Base-by-base conservation (phyloP, 192 early-diverging fungal genomes). In the Podila horticola region DNA sequence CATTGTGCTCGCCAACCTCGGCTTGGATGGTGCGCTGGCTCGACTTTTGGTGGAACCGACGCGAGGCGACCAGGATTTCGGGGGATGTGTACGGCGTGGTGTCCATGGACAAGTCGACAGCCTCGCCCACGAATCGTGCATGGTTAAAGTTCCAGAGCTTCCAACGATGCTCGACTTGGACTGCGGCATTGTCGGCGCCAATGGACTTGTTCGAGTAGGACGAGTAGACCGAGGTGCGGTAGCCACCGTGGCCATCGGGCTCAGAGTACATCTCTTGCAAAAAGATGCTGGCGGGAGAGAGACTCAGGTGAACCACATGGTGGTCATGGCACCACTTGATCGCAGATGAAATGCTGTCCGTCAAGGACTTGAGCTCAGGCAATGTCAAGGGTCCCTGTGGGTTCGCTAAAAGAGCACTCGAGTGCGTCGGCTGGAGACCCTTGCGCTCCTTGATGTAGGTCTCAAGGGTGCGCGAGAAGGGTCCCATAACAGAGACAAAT, bases 101-200 rank as follows among this genome's bases (percentile, higher is more conserved):
- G 2, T 73, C 77, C 77, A 81, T 73, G 22, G 13, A 31, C 28
- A 73, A 26, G 38, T 81, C 77, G 33, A 73, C 71, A 2, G 77
- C 36, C 33, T 81, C 77, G 12, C 71, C 71, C 3, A 73, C 62
- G 28, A 81, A 81, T 20, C 77, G 59, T 4, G 77, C 60, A 64
- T 69, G 33, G 41, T 66, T 72, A 65, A 81, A 81, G 65, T 81
- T 69, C 77, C 77, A 81, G 38, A 81, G 63, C 31, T 81, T 81
- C 77, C 77, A 81, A 3, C 58, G 66, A 48, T 81, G 77, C 24
- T 69, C 50, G 22, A 81, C 58, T 29, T 50, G 67, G 9, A 71
- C 61, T 20, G 34, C 51, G 1, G 62, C 61, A 22, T 48, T 68
- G 22, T 72, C 70, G 12, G 49, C 26, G 9, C 48, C 41, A 17